Evolutionary conservation across 208 protist genomes (phyloP).

Genomic region (Giardia duodenalis): DNA sequence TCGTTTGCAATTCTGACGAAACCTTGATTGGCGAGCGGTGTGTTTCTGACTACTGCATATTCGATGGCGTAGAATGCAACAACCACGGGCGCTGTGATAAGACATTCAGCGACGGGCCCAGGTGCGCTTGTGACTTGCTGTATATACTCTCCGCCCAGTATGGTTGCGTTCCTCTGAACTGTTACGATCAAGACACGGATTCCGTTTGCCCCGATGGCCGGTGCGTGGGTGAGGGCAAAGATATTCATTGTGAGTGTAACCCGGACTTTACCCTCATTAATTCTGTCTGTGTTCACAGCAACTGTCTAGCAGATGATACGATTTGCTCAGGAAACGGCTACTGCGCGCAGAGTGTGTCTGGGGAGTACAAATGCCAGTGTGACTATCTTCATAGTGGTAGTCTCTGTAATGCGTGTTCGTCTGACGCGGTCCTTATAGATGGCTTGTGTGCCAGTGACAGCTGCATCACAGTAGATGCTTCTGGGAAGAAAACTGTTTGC

Average conservation of each 20-base stretch:
- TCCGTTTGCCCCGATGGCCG: not conserved
- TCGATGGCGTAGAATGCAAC: slow-evolving; percentile 5
- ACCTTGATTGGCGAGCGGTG: not conserved
- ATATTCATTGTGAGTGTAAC: not conserved
- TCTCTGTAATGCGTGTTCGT: no score
- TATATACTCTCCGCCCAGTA: not conserved
- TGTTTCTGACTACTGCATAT: not conserved
- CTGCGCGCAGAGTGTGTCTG: no score
- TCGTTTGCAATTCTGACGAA: not conserved
- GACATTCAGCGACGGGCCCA: not conserved
- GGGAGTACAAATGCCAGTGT: no score
- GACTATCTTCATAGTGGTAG: no score
- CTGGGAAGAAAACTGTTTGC: no score
- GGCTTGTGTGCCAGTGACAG: no score
- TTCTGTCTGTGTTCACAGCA: not conserved
- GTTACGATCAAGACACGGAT: not conserved
- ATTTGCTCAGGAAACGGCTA: not conserved
- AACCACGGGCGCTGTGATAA: not conserved
- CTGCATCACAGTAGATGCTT: no score
- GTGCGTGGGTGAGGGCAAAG: not conserved
- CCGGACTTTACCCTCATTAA: not conserved
- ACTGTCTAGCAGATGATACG: not conserved
- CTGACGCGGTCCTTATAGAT: no score
- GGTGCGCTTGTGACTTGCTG: not conserved
- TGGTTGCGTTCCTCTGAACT: not conserved